Conservation (phyloP, 148 eudicot genomes). For the Rhododendron vialii region DNA sequence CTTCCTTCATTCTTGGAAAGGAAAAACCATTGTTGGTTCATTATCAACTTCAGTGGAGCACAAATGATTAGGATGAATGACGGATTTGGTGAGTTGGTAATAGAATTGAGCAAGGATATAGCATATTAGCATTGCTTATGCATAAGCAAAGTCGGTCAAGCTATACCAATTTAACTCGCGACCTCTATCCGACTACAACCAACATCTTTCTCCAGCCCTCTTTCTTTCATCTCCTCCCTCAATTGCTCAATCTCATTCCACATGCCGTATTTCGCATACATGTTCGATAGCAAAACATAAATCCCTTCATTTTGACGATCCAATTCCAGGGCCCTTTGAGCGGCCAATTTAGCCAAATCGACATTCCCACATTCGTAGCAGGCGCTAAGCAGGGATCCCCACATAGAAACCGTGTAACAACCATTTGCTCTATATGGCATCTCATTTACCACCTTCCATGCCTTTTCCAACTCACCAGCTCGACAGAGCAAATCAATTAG, state of each 20-base stretch:
- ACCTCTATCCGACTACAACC: conserved; percentile 61
- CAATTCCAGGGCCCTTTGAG: conserved; percentile 63
- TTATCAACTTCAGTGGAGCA: not conserved
- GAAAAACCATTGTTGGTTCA: not conserved
- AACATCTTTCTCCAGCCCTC: conserved; percentile 62
- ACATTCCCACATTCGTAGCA: conserved; percentile 58
- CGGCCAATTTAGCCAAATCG: conserved; percentile 53
- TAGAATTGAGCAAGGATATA: not conserved
- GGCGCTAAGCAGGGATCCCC: conserved; percentile 69
- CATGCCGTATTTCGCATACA: conserved; percentile 60
- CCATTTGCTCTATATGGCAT: conserved; percentile 29
- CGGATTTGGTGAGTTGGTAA: not conserved
- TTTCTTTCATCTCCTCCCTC: conserved; percentile 47
- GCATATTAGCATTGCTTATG: not conserved
- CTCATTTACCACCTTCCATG: conserved; percentile 46
- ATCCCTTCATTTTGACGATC: conserved; percentile 60
- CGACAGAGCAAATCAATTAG: conserved; percentile 64
- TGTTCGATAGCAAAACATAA: conserved; percentile 50
- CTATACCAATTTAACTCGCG: conserved; percentile 7
- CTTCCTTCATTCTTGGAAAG: not conserved
- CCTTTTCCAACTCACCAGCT: conserved; percentile 74
- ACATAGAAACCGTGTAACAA: conserved; percentile 38
- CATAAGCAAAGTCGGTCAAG: not conserved
- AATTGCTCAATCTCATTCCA: conserved; percentile 55
- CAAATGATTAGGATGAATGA: not conserved